Percentiles rank a stretch among this genome's conserved stretches.
phyloP scores from a whole-genome alignment of 164 flowering plant species.

The Platanus orientalis region DNA sequence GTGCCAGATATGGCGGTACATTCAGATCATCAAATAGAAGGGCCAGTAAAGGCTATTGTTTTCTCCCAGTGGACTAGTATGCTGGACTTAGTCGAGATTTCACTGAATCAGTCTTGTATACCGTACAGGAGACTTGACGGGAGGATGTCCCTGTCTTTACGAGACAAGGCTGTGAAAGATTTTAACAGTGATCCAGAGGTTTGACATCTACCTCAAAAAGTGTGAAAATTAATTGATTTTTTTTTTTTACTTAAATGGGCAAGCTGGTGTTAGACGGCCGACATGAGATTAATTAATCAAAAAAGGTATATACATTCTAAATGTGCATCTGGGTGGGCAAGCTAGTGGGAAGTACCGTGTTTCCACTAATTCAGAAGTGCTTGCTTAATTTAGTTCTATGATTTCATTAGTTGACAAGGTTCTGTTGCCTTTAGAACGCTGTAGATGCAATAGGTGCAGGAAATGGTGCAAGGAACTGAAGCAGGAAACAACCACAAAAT shows the following conservation, averaged over 20 bases:
- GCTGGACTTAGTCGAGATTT: slow-evolving; percentile 74
- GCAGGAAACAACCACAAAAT: no score
- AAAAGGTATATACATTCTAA: no score
- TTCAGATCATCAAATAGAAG: slow-evolving; percentile 20
- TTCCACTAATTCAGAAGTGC: no score
- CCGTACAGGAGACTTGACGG: slow-evolving; percentile 87
- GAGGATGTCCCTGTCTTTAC: slow-evolving; percentile 64
- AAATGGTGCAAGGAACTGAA: no score
- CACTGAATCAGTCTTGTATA: slow-evolving; percentile 44
- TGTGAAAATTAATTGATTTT: not conserved
- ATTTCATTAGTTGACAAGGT: no score
- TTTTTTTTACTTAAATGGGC: not conserved
- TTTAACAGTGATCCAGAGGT: slow-evolving; percentile 87
- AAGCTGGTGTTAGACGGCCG: no score
- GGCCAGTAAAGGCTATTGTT: slow-evolving; percentile 66
- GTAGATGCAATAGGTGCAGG: no score
- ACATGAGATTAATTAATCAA: no score
- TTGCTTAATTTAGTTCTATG: no score
- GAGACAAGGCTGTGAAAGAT: slow-evolving; percentile 83
- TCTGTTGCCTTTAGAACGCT: no score
- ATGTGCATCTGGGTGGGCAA: no score
- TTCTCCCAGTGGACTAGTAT: slow-evolving; percentile 98
- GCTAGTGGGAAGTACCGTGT: no score
- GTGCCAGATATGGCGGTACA: slow-evolving; percentile 11
- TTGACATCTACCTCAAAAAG: slow-evolving; percentile 13